phyloP scores from a whole-genome alignment of 805 yeast genomes.

The Candida nitratophila region DNA sequence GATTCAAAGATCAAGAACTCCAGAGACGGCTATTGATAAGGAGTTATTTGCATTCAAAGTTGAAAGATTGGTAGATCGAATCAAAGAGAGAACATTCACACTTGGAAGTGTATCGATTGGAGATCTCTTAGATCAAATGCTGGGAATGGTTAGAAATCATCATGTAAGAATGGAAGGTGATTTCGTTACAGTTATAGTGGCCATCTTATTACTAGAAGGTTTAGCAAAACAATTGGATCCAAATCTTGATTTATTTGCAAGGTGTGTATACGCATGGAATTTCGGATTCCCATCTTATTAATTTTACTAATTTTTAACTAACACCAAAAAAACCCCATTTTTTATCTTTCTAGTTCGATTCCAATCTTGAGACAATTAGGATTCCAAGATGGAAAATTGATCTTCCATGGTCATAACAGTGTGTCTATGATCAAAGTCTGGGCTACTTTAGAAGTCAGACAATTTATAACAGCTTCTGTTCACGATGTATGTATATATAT shows the following conservation, averaged over 20 bases:
- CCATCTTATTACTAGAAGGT: constrained; percentile 86
- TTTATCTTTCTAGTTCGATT: constrained; percentile 48
- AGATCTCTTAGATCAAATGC: constrained; percentile 78
- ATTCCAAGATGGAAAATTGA: constrained; percentile 55
- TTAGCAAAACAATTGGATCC: constrained; percentile 94
- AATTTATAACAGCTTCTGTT: constrained; percentile 74
- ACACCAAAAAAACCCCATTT: background rate
- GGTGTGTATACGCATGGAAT: constrained; percentile 63
- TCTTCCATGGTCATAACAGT: constrained; percentile 50
- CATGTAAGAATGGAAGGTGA: constrained; percentile 98
- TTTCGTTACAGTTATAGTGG: constrained; percentile 91
- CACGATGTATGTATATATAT: constrained; percentile 67
- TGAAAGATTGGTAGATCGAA: constrained; percentile 70
- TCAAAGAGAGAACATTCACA: constrained; percentile 84
- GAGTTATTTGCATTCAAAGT: constrained; percentile 87
- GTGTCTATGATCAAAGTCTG: constrained; percentile 83
- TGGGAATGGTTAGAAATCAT: constrained; percentile 85
- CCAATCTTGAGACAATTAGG: constrained; percentile 84
- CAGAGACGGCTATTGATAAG: constrained; percentile 79
- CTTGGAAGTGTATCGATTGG: constrained; percentile 90
- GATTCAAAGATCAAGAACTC: constrained; percentile 92
- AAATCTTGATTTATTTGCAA: constrained; percentile 86
- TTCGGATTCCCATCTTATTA: constrained; percentile 29
- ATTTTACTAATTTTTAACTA: background rate
- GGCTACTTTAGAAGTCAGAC: constrained; percentile 85